Base-by-base conservation (phyloP, 192 early-diverging fungal species). In the Diversispora eburnea region DNA sequence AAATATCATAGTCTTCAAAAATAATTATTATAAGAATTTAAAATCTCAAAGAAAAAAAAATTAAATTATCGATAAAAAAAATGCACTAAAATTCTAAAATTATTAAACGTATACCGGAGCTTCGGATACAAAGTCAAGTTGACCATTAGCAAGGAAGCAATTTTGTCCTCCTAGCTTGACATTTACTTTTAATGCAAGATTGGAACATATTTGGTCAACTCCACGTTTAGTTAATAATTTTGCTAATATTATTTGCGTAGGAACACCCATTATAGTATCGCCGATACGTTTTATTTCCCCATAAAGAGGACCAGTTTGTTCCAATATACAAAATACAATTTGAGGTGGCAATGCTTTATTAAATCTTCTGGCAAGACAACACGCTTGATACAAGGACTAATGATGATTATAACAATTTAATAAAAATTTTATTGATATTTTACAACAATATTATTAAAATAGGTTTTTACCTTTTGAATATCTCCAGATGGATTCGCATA, bases 181-280 rank as follows among this genome's bases (percentile, higher is more conserved):
- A 74, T 97, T 97, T 72, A 97, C 87, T 83, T 97, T 97, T 52
- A 97, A 83, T 55, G 87, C 90, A 57, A 62, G 41, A 15, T 62
- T 62, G 33, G 22, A 3, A 62, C 22, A 62, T 41, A 62, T 59
- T 59, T 59, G 57, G 25, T 59, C 57, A 10, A 59, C 42, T 46
- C 41, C 39, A 17, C 25, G 15, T 43, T 42, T 63, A 0, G 61
- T 45, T 39, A 63, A 17, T n/a, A 33, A n/a, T 63, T 63, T 63
- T 33, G 42, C 12, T 43, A 63, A 63, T 8, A 63, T 13, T 5
- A 33, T n/a, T 82, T 94, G 92, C 42, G 91, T 92, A 0, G 91
- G 87, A 22, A 97, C 79, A 25, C 95, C 94, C 60, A 96, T 82
- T 41, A 93, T 88, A 0, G 94, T 96, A 77, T 98, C 94, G 8